Base-by-base conservation (phyloP, 495 filamentous ascomycete species). In the Penicillium turbatum region DNA sequence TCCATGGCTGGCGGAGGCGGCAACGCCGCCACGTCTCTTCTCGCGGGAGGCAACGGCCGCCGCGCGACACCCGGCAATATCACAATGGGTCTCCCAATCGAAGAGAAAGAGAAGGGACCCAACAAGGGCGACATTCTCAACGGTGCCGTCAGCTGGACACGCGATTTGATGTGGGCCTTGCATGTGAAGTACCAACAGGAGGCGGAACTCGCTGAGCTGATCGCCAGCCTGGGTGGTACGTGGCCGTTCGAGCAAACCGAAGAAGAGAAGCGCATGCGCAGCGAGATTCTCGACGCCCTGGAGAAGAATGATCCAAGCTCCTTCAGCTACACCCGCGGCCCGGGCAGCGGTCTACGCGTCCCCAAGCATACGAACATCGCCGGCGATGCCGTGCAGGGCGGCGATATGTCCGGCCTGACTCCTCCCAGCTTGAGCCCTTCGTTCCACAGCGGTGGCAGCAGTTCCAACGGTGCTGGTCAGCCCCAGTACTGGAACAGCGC, bases 101-200 rank as follows among this genome's bases (percentile, higher is more conserved):
- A 98, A 60, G 93, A 98, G 56, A 98, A 97, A 61, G 93, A 98
- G 71, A 97, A 97, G 59, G 95, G 95, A 1, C 93, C 93, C 0
- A 97, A 97, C 78, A 98, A 98, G 72, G 93, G 93, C 37, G 93
- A 98, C 64, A 97, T 98, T 48, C 84, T 98, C 49, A 97, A 97
- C 65, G 93, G 93, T 27, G 88, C 93, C 13, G 93, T 98, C 42
- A 87, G 88, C 69, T 98, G 93, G 93, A 96, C 87, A 54, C 85
- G 92, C 40, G 93, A 98, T 71, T 75, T 98, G 38, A 97, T 98
- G 93, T 97, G 93, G 93, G 81, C 91, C 66, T 73, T 96, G 35
- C 82, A 95, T 59, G 73, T 86, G 55, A 95, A 96, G 69, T 76
- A 92, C 44, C 84, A 92, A 61, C 90, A 96, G 64, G 87, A 96